Conservation (phyloP, 2,329 filamentous ascomycete genomes). For the Alternaria arborescens region DNA sequence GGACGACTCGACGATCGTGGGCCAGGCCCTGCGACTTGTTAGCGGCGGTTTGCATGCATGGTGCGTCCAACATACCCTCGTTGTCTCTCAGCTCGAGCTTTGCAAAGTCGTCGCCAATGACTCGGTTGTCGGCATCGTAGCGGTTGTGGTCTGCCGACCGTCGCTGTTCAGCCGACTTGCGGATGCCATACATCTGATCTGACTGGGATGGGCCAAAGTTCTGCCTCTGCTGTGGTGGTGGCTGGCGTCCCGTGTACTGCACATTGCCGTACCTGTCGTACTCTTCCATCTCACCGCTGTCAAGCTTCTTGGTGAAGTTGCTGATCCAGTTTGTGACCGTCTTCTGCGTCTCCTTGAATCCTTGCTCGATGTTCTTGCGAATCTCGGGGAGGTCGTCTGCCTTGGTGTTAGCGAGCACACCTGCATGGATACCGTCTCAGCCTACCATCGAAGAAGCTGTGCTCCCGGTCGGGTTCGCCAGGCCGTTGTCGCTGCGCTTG, state of each 20-base stretch:
- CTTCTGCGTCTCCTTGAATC: slow-evolving; percentile 91
- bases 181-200: slow-evolving; percentile 52
- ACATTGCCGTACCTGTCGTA: slow-evolving; percentile 63
- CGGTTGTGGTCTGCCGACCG: slow-evolving; percentile 87
- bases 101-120: slow-evolving; percentile 88
- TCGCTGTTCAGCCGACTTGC: slow-evolving; percentile 53
- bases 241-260: slow-evolving; percentile 23
- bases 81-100: slow-evolving; percentile 69
- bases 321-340: slow-evolving; percentile 94
- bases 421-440: neutral
- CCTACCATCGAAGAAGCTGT: slow-evolving; percentile 85
- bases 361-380: slow-evolving; percentile 89
- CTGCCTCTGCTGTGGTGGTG: slow-evolving; percentile 45
- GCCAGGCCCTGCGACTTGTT: slow-evolving; percentile 55
- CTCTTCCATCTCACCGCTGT: slow-evolving; percentile 77
- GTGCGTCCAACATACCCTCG: slow-evolving; percentile 57
- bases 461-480: slow-evolving; percentile 70
- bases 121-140: slow-evolving; percentile 93
- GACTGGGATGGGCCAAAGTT: slow-evolving; percentile 52
- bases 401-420: neutral
- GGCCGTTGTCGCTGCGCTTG: slow-evolving; percentile 59
- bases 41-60: neutral
- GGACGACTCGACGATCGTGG: slow-evolving; percentile 68
- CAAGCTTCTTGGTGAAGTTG: slow-evolving; percentile 89
- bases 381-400: slow-evolving; percentile 93